A percentile compares a stretch with the other conserved stretches of the same genome.
These are phyloP conservation scores for Plantago ovata DNA, from an alignment of 257 asterid species.

Conservation along the genomic window DNA sequence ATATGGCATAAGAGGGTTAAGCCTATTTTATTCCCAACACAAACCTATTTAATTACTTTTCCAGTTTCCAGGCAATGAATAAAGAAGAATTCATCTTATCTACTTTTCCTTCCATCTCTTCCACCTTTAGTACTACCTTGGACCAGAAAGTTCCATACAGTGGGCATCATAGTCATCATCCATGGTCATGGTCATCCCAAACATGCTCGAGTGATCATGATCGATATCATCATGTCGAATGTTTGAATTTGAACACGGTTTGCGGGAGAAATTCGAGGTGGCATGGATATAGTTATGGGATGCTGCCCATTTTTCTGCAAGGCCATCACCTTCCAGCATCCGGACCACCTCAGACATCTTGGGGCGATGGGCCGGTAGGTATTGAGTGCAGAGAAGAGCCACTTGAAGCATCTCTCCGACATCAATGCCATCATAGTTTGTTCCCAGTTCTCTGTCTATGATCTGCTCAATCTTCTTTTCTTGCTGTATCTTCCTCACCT, in stretches of 20 bases:
- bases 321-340: conserved; percentile 96
- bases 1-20: conserved; percentile 8
- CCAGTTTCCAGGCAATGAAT: conserved; percentile 17
- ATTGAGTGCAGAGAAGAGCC: conserved; percentile 89
- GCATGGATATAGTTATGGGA: conserved; percentile 45
- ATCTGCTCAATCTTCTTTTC: conserved; percentile 68
- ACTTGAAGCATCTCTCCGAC: conserved; percentile 94
- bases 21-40: conserved; percentile 10
- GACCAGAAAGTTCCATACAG: conserved; percentile 99
- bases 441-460: conserved; percentile 69
- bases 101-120: conserved; percentile 9
- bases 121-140: conserved; percentile 43
- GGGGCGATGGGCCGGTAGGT: conserved; percentile 77
- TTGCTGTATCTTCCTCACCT: conserved; percentile 72
- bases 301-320: conserved; percentile 97
- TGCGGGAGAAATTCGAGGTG: conserved; percentile 28
- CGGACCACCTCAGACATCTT: conserved; percentile 89
- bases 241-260: conserved; percentile 18
- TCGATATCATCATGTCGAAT: conserved; percentile 39
- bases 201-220: conserved; percentile 51
- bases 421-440: conserved; percentile 63
- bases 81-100: conserved; percentile 21
- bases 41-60: conserved; percentile 10
- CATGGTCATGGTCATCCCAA: conserved; percentile 57
- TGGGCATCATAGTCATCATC: conserved; percentile 81